phyloP scores from a whole-genome alignment of 352 stramenopile genomes.

The Globisporangium megalacanthum region DNA sequence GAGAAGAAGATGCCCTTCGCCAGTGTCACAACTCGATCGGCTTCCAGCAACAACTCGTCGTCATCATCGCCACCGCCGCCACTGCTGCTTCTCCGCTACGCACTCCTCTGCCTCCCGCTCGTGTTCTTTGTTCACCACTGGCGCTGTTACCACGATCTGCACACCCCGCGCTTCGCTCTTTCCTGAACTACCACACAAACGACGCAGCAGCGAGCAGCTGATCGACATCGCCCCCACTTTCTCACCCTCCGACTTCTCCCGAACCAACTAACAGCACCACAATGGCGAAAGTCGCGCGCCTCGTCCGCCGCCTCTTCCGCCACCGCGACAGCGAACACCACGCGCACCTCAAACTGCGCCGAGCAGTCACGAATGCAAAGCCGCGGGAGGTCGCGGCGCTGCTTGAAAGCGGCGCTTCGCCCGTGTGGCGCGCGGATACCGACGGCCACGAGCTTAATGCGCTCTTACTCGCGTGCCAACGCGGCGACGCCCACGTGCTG shows the following conservation, averaged over 20 bases:
- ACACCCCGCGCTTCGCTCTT: neutral
- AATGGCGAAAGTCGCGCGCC: conserved; percentile 36
- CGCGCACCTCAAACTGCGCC: conserved; percentile 47
- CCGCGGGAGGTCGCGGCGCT: conserved; percentile 40
- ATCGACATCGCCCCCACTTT: neutral
- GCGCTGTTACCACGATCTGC: neutral
- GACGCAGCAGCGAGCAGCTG: neutral
- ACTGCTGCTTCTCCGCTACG: neutral
- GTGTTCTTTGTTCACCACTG: neutral
- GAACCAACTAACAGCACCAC: neutral
- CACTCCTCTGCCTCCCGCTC: neutral
- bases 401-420: conserved; percentile 49
- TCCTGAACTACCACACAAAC: neutral
- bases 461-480: conserved; percentile 54
- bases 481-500: conserved; percentile 41
- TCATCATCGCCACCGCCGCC: too few species aligned
- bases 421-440: conserved; percentile 38
- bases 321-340: conserved; percentile 13
- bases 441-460: conserved; percentile 42
- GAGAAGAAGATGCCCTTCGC: too few species aligned
- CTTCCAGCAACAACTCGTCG: too few species aligned
- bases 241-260: too few species aligned
- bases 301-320: conserved; percentile 49
- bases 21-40: too few species aligned
- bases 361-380: conserved; percentile 42